Evolutionary conservation across 73 alveolate species (phyloP).

Genomic region (Blepharisma japonicum): DNA sequence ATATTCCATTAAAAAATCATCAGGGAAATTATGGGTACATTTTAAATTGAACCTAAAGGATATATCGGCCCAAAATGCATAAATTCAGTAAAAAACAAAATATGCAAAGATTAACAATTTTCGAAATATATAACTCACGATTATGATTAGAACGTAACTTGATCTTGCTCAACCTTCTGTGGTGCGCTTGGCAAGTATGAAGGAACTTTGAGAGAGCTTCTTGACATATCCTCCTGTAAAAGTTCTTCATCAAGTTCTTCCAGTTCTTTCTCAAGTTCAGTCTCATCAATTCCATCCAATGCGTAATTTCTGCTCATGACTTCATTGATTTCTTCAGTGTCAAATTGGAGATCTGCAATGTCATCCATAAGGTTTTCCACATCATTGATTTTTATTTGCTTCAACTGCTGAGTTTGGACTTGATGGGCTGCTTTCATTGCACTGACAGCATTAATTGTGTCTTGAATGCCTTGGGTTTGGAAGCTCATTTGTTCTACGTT

Average conservation of each 20-base stretch:
- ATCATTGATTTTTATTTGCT: slow-evolving; percentile 45
- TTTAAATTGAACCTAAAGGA: too few species aligned
- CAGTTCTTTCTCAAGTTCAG: slow-evolving; percentile 56
- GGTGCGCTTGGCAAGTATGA: too few species aligned
- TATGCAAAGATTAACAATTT: too few species aligned
- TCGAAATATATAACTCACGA: too few species aligned
- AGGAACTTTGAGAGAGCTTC: neutral
- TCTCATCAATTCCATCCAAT: slow-evolving; percentile 56
- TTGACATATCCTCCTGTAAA: slow-evolving; percentile 35
- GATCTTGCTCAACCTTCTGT: too few species aligned
- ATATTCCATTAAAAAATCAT: too few species aligned
- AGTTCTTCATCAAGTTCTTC: slow-evolving; percentile 58
- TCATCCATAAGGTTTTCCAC: slow-evolving; percentile 61
- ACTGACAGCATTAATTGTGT: slow-evolving; percentile 46
- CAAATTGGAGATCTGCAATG: slow-evolving; percentile 66
- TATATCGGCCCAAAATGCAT: too few species aligned
- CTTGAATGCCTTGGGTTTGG: slow-evolving; percentile 47
- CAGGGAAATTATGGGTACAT: too few species aligned
- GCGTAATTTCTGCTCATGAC: slow-evolving; percentile 52
- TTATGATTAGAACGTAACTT: too few species aligned
- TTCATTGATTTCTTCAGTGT: slow-evolving; percentile 63
- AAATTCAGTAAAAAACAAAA: too few species aligned
- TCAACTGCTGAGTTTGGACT: slow-evolving; percentile 45
- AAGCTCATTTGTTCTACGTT: slow-evolving; percentile 61
- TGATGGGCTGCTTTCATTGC: slow-evolving; percentile 22